Evolutionary conservation across 179 eudicot genomes (phyloP).

Genomic region (Vitellaria paradoxa): DNA sequence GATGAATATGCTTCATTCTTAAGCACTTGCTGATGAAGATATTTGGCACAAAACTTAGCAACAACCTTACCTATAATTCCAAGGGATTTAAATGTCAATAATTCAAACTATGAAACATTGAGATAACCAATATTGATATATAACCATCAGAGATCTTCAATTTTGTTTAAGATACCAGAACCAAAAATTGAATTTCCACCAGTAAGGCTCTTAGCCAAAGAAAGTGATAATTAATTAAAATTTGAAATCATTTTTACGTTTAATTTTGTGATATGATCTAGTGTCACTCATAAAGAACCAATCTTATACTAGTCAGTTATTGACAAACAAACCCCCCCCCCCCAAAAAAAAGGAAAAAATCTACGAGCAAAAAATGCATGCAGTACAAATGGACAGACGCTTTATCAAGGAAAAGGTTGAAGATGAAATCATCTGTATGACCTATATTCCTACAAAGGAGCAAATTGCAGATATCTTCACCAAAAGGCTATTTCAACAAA

Average conservation of each 20-base stretch:
- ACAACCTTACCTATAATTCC: constrained; percentile 82
- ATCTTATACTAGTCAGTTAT: background rate
- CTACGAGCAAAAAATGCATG: background rate
- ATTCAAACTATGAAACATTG: too few species aligned
- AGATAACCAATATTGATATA: too few species aligned
- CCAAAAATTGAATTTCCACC: background rate
- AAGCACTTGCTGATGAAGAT: constrained; percentile 91
- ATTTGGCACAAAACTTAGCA: constrained; percentile 97
- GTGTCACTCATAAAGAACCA: background rate
- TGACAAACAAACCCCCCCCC: background rate
- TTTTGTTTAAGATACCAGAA: background rate
- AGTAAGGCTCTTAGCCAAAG: background rate
- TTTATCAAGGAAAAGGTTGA: too few species aligned
- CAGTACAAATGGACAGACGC: background rate
- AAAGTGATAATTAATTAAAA: background rate
- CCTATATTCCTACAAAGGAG: too few species aligned
- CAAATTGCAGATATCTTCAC: too few species aligned
- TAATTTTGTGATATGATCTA: background rate
- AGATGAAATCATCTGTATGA: too few species aligned
- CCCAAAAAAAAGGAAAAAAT: background rate
- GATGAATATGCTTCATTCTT: constrained; percentile 79
- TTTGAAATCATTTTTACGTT: background rate
- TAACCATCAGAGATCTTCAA: background rate
- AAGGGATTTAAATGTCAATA: constrained; percentile 8
- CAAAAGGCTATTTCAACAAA: too few species aligned